Evolutionary conservation across 164 flowering plant genomes (phyloP).

Genomic region (Vitis amurensis): DNA sequence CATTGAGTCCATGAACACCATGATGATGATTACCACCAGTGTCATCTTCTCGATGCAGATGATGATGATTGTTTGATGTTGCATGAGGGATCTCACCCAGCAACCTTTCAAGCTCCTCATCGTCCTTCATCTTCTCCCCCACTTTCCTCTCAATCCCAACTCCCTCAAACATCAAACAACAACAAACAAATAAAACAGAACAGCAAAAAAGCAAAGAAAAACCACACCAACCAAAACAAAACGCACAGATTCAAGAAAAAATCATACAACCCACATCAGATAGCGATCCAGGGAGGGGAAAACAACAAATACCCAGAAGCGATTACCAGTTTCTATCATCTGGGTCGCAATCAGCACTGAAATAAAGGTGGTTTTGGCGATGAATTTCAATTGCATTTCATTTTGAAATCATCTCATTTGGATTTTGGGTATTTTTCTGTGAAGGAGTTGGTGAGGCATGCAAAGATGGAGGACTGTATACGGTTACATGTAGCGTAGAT

Average conservation of each 20-base stretch:
- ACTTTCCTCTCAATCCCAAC: too few species aligned
- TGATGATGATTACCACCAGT: constrained; percentile 6
- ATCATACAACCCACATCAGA: constrained; percentile 26
- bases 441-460: constrained; percentile 33
- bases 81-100: too few species aligned
- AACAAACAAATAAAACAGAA: not conserved
- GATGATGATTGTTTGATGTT: too few species aligned
- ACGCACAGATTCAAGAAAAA: not conserved
- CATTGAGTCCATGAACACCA: constrained; percentile 5
- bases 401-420: constrained; percentile 15
- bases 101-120: too few species aligned
- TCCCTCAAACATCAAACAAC: constrained; percentile 8
- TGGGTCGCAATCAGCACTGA: constrained; percentile 3
- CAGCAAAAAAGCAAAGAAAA: not conserved
- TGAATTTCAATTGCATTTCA: constrained; percentile 26
- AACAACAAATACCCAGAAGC: constrained; percentile 20
- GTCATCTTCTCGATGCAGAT: too few species aligned
- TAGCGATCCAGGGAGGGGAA: constrained; percentile 9
- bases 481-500: constrained; percentile 16
- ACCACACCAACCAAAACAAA: constrained; percentile 5
- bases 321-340: constrained; percentile 19
- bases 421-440: constrained; percentile 14
- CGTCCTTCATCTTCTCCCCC: too few species aligned
- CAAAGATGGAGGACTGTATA: constrained; percentile 29
- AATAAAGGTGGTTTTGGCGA: not conserved